phyloP scores from a whole-genome alignment of 345 rosid genomes.

The Chamaenerion angustifolium region DNA sequence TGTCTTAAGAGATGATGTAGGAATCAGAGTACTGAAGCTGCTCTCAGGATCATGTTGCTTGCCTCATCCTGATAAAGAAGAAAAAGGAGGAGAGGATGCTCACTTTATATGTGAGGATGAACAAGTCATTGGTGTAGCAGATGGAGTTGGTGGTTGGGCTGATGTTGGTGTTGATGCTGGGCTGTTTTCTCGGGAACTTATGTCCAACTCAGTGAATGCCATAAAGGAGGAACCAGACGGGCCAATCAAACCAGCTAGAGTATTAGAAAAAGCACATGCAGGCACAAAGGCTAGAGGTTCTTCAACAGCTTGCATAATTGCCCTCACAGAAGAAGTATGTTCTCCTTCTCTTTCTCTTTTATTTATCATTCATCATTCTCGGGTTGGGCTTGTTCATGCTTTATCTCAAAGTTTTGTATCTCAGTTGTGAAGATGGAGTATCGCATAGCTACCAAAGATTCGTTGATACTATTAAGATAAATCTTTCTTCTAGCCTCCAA shows the following conservation, averaged over 20 bases:
- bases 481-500: too few relatives aligned
- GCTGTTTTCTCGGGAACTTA: conserved; percentile 64
- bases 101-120: conserved; percentile 69
- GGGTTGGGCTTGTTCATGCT: neutral
- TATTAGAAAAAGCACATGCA: conserved; percentile 81
- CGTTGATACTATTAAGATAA: too few relatives aligned
- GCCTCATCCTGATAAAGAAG: conserved; percentile 94
- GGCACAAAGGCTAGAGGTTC: conserved; percentile 74
- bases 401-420: neutral
- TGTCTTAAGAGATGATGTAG: conserved; percentile 23
- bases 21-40: conserved; percentile 44
- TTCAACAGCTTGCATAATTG: conserved; percentile 86
- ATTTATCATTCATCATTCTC: too few relatives aligned
- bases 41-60: conserved; percentile 68
- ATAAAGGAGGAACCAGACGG: conserved; percentile 44
- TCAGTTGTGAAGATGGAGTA: neutral
- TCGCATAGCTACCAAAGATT: too few relatives aligned
- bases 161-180: conserved; percentile 90
- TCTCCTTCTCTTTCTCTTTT: neutral
- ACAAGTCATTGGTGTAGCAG: conserved; percentile 89
- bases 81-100: conserved; percentile 95
- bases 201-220: conserved; percentile 67
- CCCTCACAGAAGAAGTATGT: conserved; percentile 59
- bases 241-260: conserved; percentile 54
- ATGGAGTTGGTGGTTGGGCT: conserved; percentile 99